Percentiles rank a stretch among this genome's conserved stretches.
Evolutionary conservation across 257 asterid species (phyloP).

Genomic region (Linaria vulgaris): DNA sequence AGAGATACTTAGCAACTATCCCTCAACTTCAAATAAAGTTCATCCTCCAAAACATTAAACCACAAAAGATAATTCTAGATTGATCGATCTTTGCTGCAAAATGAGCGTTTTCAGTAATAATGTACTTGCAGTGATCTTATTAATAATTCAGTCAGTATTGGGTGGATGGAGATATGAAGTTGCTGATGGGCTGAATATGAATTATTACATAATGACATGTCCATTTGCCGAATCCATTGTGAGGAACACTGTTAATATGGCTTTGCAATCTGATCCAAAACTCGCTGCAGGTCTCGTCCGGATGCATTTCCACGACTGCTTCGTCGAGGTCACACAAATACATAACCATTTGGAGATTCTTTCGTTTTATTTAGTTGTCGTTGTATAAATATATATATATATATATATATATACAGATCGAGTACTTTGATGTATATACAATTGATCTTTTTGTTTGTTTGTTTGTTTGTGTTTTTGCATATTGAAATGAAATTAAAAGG

Average conservation of each 20-base stretch:
- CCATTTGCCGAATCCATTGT: constrained; percentile 63
- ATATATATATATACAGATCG: no score
- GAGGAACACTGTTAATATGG: constrained; percentile 49
- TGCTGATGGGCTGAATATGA: constrained; percentile 59
- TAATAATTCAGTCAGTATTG: constrained; percentile 28
- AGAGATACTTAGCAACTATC: neutral
- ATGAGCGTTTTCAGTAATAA: no score
- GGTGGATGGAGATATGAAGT: constrained; percentile 39
- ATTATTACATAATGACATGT: constrained; percentile 62
- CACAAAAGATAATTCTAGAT: no score
- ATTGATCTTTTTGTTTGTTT: no score
- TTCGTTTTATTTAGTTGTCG: no score
- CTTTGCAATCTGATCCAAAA: constrained; percentile 69
- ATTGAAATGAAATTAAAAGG: constrained; percentile 45
- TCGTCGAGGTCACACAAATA: constrained; percentile 52
- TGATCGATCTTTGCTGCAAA: no score
- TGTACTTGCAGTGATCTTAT: constrained; percentile 32
- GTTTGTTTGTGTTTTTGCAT: neutral
- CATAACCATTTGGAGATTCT: neutral
- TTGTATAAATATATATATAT: neutral
- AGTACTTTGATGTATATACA: no score
- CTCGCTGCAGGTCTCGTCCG: constrained; percentile 80
- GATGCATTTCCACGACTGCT: constrained; percentile 99
- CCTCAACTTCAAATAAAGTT: neutral
- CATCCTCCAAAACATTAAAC: no score